These are phyloP conservation scores for Rossbeevera mucosa DNA, from an alignment of 768 basidiomycete species.

Conservation along the genomic window DNA sequence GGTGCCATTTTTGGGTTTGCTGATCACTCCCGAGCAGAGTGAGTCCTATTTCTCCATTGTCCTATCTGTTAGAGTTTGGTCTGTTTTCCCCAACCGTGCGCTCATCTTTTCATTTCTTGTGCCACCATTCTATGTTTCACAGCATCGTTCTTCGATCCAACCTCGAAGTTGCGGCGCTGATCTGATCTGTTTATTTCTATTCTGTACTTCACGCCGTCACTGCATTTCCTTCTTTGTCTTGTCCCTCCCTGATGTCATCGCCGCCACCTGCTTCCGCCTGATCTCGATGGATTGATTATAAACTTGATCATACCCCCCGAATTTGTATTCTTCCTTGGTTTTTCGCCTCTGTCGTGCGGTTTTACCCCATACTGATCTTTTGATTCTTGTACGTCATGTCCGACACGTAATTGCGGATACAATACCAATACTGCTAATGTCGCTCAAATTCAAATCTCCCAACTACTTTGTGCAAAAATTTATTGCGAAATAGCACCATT, in stretches of 20 bases:
- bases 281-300: constrained; percentile 14
- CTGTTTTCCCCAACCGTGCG: constrained; percentile 17
- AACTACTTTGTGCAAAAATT: constrained; percentile 1
- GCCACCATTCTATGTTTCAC: constrained; percentile 13
- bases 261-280: constrained; percentile 19
- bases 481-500: constrained; percentile 46
- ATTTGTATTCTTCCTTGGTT: neutral
- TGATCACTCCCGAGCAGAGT: constrained; percentile 49
- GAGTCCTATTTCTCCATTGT: constrained; percentile 41
- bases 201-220: constrained; percentile 11
- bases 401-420: constrained; percentile 27
- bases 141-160: constrained; percentile 38
- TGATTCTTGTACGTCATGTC: constrained; percentile 20
- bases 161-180: constrained; percentile 32
- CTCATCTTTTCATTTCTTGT: constrained; percentile 22
- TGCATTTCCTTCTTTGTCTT: constrained; percentile 9
- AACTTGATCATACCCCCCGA: constrained; percentile 12
- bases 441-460: constrained; percentile 1
- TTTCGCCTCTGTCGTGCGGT: constrained; percentile 8
- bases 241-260: constrained; percentile 10
- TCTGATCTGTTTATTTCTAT: constrained; percentile 25
- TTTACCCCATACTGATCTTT: constrained; percentile 13
- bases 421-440: constrained; percentile 17
- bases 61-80: constrained; percentile 19
- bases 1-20: neutral